A percentile compares a stretch with the other conserved stretches of the same genome.
Conservation (phyloP, 768 basidiomycete species). For the Baorangia bicolor region DNA sequence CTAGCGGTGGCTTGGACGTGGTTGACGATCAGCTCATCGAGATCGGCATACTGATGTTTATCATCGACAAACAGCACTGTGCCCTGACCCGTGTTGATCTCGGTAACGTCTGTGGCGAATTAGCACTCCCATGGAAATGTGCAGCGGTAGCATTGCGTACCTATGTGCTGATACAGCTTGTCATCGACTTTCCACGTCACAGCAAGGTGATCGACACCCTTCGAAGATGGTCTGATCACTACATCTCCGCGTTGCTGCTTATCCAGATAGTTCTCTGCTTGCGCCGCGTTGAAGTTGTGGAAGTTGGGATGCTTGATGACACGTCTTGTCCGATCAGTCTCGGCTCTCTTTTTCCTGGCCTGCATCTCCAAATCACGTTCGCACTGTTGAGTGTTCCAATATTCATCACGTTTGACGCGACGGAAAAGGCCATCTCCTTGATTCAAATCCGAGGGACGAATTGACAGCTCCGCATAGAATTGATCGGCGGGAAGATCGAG, state of each 20-base stretch:
- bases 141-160: conserved; percentile 42
- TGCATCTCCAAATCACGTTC: conserved; percentile 71
- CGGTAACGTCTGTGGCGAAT: conserved; percentile 64
- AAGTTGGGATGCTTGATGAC: conserved; percentile 98
- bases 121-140: conserved; percentile 1
- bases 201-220: conserved; percentile 89
- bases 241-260: conserved; percentile 94
- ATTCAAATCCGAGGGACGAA: conserved; percentile 59
- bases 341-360: conserved; percentile 80
- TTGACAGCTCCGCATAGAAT: conserved; percentile 74
- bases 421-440: conserved; percentile 64
- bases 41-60: conserved; percentile 83
- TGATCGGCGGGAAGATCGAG: conserved; percentile 57
- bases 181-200: conserved; percentile 99
- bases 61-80: conserved; percentile 70
- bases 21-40: conserved; percentile 96
- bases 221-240: conserved; percentile 93
- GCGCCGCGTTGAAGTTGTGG: conserved; percentile 87
- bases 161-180: conserved; percentile 93
- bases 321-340: conserved; percentile 74
- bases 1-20: conserved; percentile 94
- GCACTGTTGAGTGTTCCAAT: conserved; percentile 64
- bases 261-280: conserved; percentile 88
- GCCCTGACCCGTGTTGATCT: conserved; percentile 72
- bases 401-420: conserved; percentile 54